Evolutionary conservation across 371 early-diverging fungal species (phyloP).

Genomic region (Smittium mucronatum): DNA sequence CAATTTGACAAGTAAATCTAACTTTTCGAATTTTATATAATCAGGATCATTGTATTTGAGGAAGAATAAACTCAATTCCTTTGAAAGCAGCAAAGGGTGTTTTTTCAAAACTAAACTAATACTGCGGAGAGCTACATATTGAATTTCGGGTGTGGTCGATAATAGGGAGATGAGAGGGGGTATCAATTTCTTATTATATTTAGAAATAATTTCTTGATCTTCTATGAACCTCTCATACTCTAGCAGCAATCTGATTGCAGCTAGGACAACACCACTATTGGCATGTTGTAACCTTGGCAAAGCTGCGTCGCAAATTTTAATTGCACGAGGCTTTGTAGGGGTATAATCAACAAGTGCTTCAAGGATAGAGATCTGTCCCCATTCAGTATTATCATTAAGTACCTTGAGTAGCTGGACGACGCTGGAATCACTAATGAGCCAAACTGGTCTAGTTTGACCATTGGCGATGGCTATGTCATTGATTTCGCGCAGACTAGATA

Average conservation of each 20-base stretch:
- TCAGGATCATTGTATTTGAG: conserved; percentile 94
- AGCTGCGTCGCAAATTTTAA: conserved; percentile 72
- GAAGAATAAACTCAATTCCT: conserved; percentile 84
- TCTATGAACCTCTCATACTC: conserved; percentile 47
- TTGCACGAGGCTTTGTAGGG: conserved; percentile 67
- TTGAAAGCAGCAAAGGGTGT: conserved; percentile 62
- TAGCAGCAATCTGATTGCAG: conserved; percentile 58
- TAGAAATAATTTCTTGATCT: conserved; percentile 50
- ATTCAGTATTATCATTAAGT: conserved; percentile 90
- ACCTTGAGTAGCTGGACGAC: conserved; percentile 81
- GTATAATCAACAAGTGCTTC: conserved; percentile 66
- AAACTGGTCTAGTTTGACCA: conserved; percentile 38
- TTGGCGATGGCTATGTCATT: conserved; percentile 35
- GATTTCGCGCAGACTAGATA: conserved; percentile 82
- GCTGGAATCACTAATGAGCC: conserved; percentile 55
- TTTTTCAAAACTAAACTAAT: conserved; percentile 75
- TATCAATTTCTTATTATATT: conserved; percentile 66
- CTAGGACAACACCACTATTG: conserved; percentile 81
- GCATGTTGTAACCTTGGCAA: conserved; percentile 84
- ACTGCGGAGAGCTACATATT: conserved; percentile 86
- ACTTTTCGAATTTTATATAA: conserved; percentile 88
- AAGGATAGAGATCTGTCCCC: conserved; percentile 91
- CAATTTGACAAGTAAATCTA: conserved; percentile 76
- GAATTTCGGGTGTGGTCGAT: conserved; percentile 79
- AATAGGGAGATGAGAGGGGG: conserved; percentile 85